Evolutionary conservation across 1,284 basidiomycete species (phyloP).

Genomic region (Gymnopus androsaceus): DNA sequence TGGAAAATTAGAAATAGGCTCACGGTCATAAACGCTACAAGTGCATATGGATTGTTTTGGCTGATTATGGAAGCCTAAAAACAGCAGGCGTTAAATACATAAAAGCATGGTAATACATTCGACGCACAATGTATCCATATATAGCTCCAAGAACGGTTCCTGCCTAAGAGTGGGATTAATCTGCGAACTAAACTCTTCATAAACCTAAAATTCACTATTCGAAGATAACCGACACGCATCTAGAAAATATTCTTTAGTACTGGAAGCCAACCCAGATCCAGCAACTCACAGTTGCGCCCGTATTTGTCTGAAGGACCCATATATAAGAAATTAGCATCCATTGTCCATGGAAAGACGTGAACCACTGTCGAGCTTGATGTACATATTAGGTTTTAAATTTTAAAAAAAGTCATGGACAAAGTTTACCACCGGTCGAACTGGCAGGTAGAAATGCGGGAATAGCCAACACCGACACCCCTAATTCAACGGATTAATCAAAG

Average conservation of each 20-base stretch:
- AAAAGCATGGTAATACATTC: background rate
- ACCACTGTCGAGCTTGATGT: conserved; percentile 41
- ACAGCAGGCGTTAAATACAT: background rate
- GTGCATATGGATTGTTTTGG: conserved; percentile 44
- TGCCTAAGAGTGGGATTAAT: conserved; percentile 28
- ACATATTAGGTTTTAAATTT: background rate
- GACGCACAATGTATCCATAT: conserved; percentile 47
- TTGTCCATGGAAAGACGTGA: conserved; percentile 40
- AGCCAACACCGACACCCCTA: conserved; percentile 43
- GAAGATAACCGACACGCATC: conserved; percentile 49
- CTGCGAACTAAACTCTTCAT: background rate
- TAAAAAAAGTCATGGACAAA: background rate
- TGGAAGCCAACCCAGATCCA: background rate
- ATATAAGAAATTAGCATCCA: conserved; percentile 55
- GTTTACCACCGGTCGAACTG: conserved; percentile 35
- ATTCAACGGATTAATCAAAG: no score
- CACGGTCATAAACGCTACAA: conserved; percentile 46
- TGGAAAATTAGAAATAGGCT: conserved; percentile 16
- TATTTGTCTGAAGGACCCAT: conserved; percentile 55
- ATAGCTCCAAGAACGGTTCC: conserved; percentile 48
- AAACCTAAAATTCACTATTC: conserved; percentile 36
- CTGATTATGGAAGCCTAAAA: conserved; percentile 45
- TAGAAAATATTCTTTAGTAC: conserved; percentile 2
- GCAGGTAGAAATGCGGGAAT: conserved; percentile 47
- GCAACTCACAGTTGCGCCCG: conserved; percentile 43